These are phyloP conservation scores for Eimeria sp. DNA, from an alignment of 169 alveolate genomes.

Conservation along the genomic window DNA sequence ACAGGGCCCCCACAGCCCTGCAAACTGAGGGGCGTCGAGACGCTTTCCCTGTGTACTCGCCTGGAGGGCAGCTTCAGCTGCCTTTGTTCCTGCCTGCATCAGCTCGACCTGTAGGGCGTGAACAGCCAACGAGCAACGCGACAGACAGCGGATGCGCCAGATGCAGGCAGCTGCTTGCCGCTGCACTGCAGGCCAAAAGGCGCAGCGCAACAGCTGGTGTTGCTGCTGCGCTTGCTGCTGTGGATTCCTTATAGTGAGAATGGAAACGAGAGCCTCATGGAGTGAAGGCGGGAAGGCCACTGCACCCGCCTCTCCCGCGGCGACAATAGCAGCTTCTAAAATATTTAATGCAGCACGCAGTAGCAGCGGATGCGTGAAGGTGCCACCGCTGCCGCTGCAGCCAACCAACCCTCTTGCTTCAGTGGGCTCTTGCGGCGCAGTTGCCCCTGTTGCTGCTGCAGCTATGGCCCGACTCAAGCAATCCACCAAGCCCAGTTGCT, in stretches of 20 bases:
- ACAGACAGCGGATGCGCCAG: constrained; percentile 24
- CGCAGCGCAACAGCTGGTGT: constrained; percentile 6
- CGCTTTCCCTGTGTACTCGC: not conserved
- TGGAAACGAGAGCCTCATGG: not conserved
- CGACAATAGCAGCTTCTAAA: not conserved
- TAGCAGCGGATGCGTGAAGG: constrained; percentile 47
- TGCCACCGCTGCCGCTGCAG: constrained; percentile 31
- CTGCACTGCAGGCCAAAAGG: constrained; percentile 52
- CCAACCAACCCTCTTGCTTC: not conserved
- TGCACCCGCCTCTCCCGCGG: constrained; percentile 1
- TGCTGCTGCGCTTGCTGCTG: constrained; percentile 34
- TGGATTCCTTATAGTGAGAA: not conserved
- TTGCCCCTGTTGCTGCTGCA: constrained; percentile 55
- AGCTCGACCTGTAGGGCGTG: not conserved
- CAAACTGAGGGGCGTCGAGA: not conserved
- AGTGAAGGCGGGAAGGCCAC: not conserved
- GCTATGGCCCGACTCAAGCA: constrained; percentile 57
- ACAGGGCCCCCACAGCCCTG: constrained; percentile 44
- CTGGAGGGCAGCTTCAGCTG: constrained; percentile 4
- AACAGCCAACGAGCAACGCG: not conserved
- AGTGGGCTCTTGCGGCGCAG: not conserved
- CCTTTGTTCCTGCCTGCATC: constrained; percentile 34
- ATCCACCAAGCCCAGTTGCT: constrained; percentile 39
- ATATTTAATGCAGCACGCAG: constrained; percentile 53
- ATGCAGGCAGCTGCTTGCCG: constrained; percentile 70